Percentiles rank a stretch among this genome's conserved stretches.
Evolutionary conservation across 2,329 filamentous ascomycete species (phyloP).

Genomic region (Hymenoscyphus scutula): DNA sequence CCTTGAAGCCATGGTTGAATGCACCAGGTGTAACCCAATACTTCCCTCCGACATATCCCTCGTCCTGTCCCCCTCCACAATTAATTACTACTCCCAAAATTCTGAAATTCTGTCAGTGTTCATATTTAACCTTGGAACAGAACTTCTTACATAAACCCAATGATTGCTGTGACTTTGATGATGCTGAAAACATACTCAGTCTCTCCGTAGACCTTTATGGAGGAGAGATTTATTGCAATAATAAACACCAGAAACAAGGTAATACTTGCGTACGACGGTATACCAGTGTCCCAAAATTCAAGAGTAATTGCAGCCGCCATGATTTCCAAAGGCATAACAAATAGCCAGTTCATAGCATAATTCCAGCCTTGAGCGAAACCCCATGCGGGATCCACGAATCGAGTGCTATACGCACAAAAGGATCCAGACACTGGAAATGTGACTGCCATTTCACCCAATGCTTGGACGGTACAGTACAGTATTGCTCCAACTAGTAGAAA

Average conservation of each 20-base stretch:
- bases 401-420: constrained; percentile 86
- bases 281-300: constrained; percentile 74
- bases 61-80: constrained; percentile 71
- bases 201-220: constrained; percentile 84
- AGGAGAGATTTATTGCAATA: constrained; percentile 79
- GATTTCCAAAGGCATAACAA: constrained; percentile 79
- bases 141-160: constrained; percentile 75
- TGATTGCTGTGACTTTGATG: constrained; percentile 81
- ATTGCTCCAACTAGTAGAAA: constrained; percentile 78
- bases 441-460: constrained; percentile 87
- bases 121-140: neutral
- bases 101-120: constrained; percentile 43
- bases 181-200: constrained; percentile 86
- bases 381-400: constrained; percentile 94
- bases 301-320: constrained; percentile 84
- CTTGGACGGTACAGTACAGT: constrained; percentile 89
- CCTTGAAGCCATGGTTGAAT: constrained; percentile 79
- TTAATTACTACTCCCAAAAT: constrained; percentile 85
- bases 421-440: constrained; percentile 93
- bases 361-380: constrained; percentile 96
- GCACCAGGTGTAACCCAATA: constrained; percentile 80
- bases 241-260: constrained; percentile 76
- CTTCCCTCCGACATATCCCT: constrained; percentile 75
- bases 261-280: constrained; percentile 77
- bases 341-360: constrained; percentile 85